Evolutionary conservation across 2,329 filamentous ascomycete species (phyloP).

Genomic region (Colletotrichum australisinense): DNA sequence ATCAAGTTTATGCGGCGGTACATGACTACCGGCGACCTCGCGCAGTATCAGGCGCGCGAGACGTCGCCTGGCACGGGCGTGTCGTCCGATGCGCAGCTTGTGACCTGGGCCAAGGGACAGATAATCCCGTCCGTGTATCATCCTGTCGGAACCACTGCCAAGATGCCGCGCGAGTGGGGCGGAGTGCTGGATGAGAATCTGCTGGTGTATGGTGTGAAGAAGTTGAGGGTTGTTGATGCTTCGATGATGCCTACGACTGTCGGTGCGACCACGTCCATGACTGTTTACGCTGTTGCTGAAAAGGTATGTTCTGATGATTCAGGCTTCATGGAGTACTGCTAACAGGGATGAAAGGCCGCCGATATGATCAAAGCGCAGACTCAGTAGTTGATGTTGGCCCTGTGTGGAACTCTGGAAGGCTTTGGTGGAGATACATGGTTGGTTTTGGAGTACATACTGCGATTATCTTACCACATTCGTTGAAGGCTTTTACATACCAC

Average conservation of each 20-base stretch:
- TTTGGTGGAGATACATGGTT: neutral
- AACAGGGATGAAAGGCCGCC: slow-evolving; percentile 22
- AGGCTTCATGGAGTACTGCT: neutral
- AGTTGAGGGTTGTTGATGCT: slow-evolving; percentile 37
- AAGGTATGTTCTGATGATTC: slow-evolving; percentile 24
- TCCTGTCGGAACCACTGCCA: slow-evolving; percentile 43
- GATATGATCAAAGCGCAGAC: slow-evolving; percentile 34
- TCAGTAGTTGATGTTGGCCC: neutral
- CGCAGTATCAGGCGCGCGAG: slow-evolving; percentile 38
- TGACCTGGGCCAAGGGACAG: slow-evolving; percentile 37
- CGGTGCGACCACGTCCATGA: slow-evolving; percentile 37
- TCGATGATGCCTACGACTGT: slow-evolving; percentile 39
- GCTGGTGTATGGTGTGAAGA: slow-evolving; percentile 43
- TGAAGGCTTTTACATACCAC: neutral
- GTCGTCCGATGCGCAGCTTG: slow-evolving; percentile 37
- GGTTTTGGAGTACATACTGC: neutral
- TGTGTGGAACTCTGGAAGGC: neutral
- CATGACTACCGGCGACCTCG: slow-evolving; percentile 38
- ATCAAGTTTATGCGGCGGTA: slow-evolving; percentile 42
- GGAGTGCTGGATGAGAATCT: slow-evolving; percentile 44
- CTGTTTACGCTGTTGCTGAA: slow-evolving; percentile 37
- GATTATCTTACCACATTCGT: neutral
- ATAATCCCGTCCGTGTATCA: slow-evolving; percentile 43
- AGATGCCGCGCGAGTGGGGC: slow-evolving; percentile 42
- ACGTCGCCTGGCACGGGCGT: slow-evolving; percentile 38